A percentile compares a stretch with the other conserved stretches of the same genome.
phyloP scores from a whole-genome alignment of 129 eudicot genomes.

The Arctium minus region DNA sequence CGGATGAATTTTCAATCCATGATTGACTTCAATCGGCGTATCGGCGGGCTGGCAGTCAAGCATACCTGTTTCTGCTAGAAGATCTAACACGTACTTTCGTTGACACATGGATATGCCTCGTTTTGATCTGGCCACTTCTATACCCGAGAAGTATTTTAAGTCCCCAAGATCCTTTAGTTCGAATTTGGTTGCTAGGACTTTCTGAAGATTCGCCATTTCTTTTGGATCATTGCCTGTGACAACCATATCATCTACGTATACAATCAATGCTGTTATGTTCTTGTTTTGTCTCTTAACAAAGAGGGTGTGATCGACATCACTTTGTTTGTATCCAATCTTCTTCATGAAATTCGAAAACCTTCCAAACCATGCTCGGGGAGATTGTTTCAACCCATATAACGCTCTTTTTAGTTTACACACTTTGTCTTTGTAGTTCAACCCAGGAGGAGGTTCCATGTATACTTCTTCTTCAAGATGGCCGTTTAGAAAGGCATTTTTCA shows the following conservation, averaged over 20 bases:
- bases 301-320: neutral
- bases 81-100: neutral
- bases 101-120: too few species aligned
- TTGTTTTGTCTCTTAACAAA: neutral
- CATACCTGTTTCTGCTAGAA: neutral
- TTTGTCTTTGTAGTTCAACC: neutral
- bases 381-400: neutral
- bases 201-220: neutral
- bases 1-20: neutral
- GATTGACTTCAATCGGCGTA: neutral
- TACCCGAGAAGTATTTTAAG: too few species aligned
- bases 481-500: neutral
- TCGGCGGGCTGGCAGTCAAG: neutral
- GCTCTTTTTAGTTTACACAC: neutral
- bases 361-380: neutral
- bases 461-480: too few species aligned
- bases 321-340: neutral
- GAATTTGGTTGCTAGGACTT: neutral
- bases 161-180: neutral
- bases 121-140: too few species aligned
- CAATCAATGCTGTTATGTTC: neutral
- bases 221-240: neutral
- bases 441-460: too few species aligned
- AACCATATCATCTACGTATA: neutral
- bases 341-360: neutral